These are phyloP conservation scores for Termitomyces titanicus DNA, from an alignment of 768 basidiomycete species.

Conservation along the genomic window DNA sequence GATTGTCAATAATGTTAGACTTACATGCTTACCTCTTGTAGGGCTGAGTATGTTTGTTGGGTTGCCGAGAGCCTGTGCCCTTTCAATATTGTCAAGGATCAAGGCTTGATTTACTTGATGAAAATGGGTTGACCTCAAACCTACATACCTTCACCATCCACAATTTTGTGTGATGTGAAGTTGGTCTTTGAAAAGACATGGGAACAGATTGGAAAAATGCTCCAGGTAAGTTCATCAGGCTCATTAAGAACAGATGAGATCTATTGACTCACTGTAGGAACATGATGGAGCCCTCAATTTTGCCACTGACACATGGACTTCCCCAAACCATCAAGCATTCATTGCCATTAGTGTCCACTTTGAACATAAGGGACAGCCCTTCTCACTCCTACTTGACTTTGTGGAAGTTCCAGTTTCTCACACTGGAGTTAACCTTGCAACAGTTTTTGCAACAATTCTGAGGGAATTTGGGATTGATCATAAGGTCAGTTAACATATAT, in stretches of 20 bases:
- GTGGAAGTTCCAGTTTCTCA: slow-evolving; percentile 34
- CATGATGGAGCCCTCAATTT: too few species aligned
- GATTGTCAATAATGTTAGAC: too few species aligned
- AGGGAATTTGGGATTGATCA: slow-evolving; percentile 29
- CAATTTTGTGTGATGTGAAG: slow-evolving; percentile 28
- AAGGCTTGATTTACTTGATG: slow-evolving; percentile 28
- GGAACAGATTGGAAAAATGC: slow-evolving; percentile 20
- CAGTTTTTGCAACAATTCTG: slow-evolving; percentile 28
- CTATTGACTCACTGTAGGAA: too few species aligned
- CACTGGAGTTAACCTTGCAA: slow-evolving; percentile 28
- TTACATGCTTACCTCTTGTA: too few species aligned
- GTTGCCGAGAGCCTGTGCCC: too few species aligned
- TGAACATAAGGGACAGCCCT: slow-evolving; percentile 14
- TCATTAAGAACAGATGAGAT: too few species aligned
- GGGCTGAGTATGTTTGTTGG: too few species aligned
- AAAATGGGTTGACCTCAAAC: slow-evolving; percentile 25
- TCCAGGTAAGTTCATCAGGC: slow-evolving; percentile 14
- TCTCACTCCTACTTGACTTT: slow-evolving; percentile 18
- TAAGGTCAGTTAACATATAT: slow-evolving; percentile 34
- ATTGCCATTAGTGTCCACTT: slow-evolving; percentile 6
- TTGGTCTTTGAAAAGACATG: slow-evolving; percentile 20
- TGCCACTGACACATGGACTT: too few species aligned
- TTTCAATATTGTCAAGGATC: too few species aligned
- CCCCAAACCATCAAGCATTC: too few species aligned
- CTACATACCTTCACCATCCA: slow-evolving; percentile 27